Conservation (phyloP, 495 filamentous ascomycete genomes). For the Neurospora sp. region DNA sequence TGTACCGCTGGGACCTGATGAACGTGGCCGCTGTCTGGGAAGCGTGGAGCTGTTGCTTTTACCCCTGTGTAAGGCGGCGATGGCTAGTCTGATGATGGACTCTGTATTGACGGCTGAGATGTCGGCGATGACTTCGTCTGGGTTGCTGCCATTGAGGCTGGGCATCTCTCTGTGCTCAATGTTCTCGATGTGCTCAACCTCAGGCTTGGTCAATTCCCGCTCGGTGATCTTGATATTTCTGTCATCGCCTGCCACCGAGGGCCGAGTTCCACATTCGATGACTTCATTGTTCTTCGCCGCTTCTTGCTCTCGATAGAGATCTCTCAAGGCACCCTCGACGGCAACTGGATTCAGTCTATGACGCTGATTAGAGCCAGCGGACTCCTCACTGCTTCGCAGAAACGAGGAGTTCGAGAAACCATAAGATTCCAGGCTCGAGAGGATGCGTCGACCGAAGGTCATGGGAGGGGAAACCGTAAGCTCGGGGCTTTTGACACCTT, state of each 20-base stretch:
- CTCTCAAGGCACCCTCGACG: not conserved
- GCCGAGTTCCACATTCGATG: not conserved
- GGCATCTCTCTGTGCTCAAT: not conserved
- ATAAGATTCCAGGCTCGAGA: slow-evolving; percentile 6
- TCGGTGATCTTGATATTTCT: not conserved
- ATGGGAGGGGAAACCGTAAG: slow-evolving; percentile 14
- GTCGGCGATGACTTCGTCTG: not conserved
- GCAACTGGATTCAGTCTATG: not conserved
- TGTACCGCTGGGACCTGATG: not conserved
- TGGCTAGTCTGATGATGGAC: not conserved
- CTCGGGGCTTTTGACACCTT: slow-evolving; percentile 14
- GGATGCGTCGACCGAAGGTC: slow-evolving; percentile 12
- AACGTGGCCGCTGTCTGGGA: not conserved
- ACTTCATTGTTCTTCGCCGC: not conserved
- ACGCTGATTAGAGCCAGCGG: not conserved
- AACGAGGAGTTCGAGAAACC: slow-evolving; percentile 1
- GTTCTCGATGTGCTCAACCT: not conserved
- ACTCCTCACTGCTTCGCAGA: not conserved
- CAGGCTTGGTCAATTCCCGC: not conserved
- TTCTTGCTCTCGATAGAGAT: not conserved
- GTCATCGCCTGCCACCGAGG: not conserved
- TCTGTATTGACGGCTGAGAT: not conserved
- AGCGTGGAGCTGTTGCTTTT: not conserved
- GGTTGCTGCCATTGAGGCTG: not conserved
- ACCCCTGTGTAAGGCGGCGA: not conserved